These are phyloP conservation scores for Calocybe gangraenosa DNA, from an alignment of 768 basidiomycete species.

Conservation along the genomic window DNA sequence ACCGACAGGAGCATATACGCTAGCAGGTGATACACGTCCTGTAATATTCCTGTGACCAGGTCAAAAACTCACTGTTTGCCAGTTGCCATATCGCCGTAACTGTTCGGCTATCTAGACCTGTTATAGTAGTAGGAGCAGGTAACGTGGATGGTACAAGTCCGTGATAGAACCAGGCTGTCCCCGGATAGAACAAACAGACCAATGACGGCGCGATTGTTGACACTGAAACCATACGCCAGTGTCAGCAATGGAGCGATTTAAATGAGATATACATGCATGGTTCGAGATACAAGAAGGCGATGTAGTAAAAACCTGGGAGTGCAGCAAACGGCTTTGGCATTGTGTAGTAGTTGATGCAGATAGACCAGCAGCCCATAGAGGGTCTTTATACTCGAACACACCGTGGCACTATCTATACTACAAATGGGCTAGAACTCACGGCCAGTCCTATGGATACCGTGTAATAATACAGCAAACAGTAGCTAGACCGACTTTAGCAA, in stretches of 20 bases:
- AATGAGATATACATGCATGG: conserved; percentile 38
- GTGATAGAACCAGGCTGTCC: conserved; percentile 63
- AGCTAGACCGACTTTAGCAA: conserved; percentile 1
- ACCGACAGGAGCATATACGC: conserved; percentile 40
- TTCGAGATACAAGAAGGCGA: conserved; percentile 63
- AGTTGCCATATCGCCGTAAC: conserved; percentile 66
- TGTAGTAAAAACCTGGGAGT: conserved; percentile 57
- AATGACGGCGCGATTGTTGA: conserved; percentile 33
- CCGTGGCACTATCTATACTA: too few relatives aligned
- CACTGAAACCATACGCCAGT: conserved; percentile 18
- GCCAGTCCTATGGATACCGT: not conserved
- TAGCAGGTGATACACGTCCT: conserved; percentile 8
- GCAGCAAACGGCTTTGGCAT: conserved; percentile 41
- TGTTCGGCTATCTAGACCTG: conserved; percentile 42
- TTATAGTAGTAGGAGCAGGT: conserved; percentile 20
- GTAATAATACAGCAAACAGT: not conserved
- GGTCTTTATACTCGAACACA: too few relatives aligned
- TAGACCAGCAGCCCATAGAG: too few relatives aligned
- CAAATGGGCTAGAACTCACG: too few relatives aligned
- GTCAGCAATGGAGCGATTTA: not conserved
- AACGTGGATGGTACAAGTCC: conserved; percentile 53
- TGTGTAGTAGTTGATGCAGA: not conserved
- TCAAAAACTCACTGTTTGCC: conserved; percentile 48
- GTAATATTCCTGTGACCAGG: not conserved
- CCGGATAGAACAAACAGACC: conserved; percentile 51